These are phyloP conservation scores for Dendrocalamus sinicus DNA, from an alignment of 176 grass and related monocot genomes.

Conservation along the genomic window DNA sequence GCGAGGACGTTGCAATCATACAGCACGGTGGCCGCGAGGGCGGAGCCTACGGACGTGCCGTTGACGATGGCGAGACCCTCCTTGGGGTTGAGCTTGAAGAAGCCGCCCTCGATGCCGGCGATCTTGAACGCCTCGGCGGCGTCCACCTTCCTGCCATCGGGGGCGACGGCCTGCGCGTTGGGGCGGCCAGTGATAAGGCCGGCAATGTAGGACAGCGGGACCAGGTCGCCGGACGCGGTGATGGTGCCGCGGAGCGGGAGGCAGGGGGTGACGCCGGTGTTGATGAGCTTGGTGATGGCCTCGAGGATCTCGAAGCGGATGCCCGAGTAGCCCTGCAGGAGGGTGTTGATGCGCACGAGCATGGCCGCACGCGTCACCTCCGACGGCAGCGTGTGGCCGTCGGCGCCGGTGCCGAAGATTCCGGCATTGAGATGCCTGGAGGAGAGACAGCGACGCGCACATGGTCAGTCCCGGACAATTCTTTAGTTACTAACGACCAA, in stretches of 20 bases:
- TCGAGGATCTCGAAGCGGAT: slow-evolving; percentile 92
- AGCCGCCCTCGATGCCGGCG: slow-evolving; percentile 71
- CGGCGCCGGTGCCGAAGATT: slow-evolving; percentile 66
- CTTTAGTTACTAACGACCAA: slow-evolving; percentile 21
- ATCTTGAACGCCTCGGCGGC: slow-evolving; percentile 80
- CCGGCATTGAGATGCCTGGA: slow-evolving; percentile 79
- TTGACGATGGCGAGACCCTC: slow-evolving; percentile 93
- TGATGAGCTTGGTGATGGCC: slow-evolving; percentile 70
- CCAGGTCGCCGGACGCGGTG: slow-evolving; percentile 80
- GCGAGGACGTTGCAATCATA: slow-evolving; percentile 81
- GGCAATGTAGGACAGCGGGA: slow-evolving; percentile 86
- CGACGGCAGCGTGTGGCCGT: slow-evolving; percentile 67
- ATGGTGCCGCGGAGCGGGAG: slow-evolving; percentile 84
- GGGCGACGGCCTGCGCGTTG: slow-evolving; percentile 64
- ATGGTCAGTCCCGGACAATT: slow-evolving; percentile 38
- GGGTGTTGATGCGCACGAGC: slow-evolving; percentile 88
- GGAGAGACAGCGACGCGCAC: neutral
- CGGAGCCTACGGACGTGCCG: slow-evolving; percentile 87
- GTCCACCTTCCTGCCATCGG: slow-evolving; percentile 67
- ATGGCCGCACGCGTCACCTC: slow-evolving; percentile 66
- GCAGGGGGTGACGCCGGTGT: slow-evolving; percentile 72
- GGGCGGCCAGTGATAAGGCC: slow-evolving; percentile 77
- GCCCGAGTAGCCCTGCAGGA: slow-evolving; percentile 85
- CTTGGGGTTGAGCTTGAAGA: slow-evolving; percentile 95
- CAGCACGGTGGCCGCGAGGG: slow-evolving; percentile 74